Base-by-base conservation (phyloP, 2,329 filamentous ascomycete genomes). In the Neofusicoccum laricinum region DNA sequence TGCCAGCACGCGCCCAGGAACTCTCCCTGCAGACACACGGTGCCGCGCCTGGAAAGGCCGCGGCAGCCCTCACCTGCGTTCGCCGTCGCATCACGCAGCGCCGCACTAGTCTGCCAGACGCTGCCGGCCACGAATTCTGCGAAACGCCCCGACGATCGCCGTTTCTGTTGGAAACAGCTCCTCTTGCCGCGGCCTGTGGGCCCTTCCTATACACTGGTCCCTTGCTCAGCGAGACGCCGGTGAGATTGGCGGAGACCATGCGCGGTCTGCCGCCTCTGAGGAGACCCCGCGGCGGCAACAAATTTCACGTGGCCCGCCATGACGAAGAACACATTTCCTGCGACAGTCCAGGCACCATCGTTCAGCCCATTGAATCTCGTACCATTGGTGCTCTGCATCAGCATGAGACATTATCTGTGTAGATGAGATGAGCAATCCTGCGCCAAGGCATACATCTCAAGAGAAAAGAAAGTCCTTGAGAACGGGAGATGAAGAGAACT, bases 401-500 rank as follows among this genome's bases (percentile, higher is more conserved):
- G 55, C 55, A 59, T 59, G n/a, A 64, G 21, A 58, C 51, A 64
- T 58, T 49, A 64, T 10, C 17, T 40, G 50, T 30, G 40, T 6
- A 17, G 53, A 5, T 38, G 49, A 38, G 11, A 43, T 58, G 53
- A 11, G 53, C 7, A 7, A 3, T 21, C 25, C 15, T 46, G 30
- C 41, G 41, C 40, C 30, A 34, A 25, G 32, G 25, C 2, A 10
- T 19, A 19, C 17, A 15, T 36, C 21, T 43, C 38, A 78, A 62
- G 82, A 82, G 75, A 96, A 95, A 58, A 97, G 83, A 74, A 97
- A 97, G 65, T 96, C 92, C 74, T 95, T 96, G 48, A 97, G 82
- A 1, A 97, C 87, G 0, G 93, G 91, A n/a, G 92, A 95, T 11
- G 91, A 90, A 38, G 93, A 91, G 73, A 97, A 97, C 76, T 97